A percentile compares a stretch with the other conserved stretches of the same genome.
Conservation (phyloP, 176 grass and related monocot species). For the Metroxylon sagu region DNA sequence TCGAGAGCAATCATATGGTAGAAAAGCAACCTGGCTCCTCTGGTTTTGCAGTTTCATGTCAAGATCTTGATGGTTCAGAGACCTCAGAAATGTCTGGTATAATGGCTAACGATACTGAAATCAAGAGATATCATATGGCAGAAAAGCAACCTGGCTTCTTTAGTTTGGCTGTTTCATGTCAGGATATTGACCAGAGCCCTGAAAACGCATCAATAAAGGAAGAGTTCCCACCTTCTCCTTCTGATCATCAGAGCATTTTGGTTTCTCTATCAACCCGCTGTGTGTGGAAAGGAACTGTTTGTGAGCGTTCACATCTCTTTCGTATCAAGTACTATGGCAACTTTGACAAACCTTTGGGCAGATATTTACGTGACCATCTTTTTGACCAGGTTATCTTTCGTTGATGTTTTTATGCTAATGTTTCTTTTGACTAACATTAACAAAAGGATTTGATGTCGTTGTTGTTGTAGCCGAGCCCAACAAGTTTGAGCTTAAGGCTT, state of each 20-base stretch:
- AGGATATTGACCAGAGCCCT: constrained; percentile 36
- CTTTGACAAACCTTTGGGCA: constrained; percentile 85
- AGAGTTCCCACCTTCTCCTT: constrained; percentile 45
- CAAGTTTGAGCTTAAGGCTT: no score
- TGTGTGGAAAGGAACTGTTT: constrained; percentile 93
- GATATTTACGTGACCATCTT: constrained; percentile 72
- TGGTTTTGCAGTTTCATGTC: constrained; percentile 27
- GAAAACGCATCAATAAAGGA: constrained; percentile 49
- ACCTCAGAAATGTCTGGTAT: constrained; percentile 19
- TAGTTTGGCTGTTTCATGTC: constrained; percentile 27
- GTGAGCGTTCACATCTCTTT: constrained; percentile 76
- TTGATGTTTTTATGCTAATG: background rate
- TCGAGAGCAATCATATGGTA: constrained; percentile 14
- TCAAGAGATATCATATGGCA: constrained; percentile 11
- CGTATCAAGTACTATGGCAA: constrained; percentile 97
- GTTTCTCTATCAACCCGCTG: constrained; percentile 82
- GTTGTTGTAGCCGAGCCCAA: no score
- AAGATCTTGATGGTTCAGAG: constrained; percentile 17
- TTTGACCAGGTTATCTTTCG: constrained; percentile 66
- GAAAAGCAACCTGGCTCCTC: constrained; percentile 25
- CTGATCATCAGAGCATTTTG: constrained; percentile 87
- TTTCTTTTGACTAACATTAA: background rate
- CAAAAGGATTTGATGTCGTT: no score
- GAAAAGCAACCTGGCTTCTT: constrained; percentile 25
- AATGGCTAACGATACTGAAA: constrained; percentile 25